Conservation (phyloP, 345 rosid genomes). For the Diplotaxis tenuifolia region DNA sequence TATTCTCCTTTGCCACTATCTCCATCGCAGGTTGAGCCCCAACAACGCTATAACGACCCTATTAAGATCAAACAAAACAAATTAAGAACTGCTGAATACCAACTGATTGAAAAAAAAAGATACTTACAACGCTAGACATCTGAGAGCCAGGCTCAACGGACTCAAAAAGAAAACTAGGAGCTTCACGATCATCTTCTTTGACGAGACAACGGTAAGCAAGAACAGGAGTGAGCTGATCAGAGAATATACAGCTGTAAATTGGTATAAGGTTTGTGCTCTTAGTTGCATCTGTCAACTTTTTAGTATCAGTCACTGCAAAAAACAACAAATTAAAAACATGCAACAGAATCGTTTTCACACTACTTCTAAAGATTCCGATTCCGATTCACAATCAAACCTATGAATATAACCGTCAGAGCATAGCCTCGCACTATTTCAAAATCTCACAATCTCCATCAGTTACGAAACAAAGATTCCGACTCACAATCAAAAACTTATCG, state of each 20-base stretch:
- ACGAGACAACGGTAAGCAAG: constrained; percentile 87
- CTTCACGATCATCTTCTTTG: constrained; percentile 76
- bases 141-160: constrained; percentile 69
- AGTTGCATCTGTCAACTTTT: constrained; percentile 57
- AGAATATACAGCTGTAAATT: constrained; percentile 64
- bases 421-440: no score
- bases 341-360: background rate
- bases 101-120: background rate
- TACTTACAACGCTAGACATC: constrained; percentile 58
- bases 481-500: no score
- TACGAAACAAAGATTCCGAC: no score
- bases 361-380: background rate
- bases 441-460: no score
- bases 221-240: constrained; percentile 88
- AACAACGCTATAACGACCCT: constrained; percentile 82
- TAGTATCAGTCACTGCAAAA: constrained; percentile 44
- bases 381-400: constrained; percentile 10
- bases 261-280: constrained; percentile 66
- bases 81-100: background rate
- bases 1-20: constrained; percentile 72
- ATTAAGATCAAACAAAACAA: constrained; percentile 22
- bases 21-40: constrained; percentile 85
- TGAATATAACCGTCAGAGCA: no score
- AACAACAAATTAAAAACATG: background rate
- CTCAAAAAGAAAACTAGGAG: constrained; percentile 89